These are phyloP conservation scores for Russula vinacea DNA, from an alignment of 768 basidiomycete genomes.

Conservation along the genomic window DNA sequence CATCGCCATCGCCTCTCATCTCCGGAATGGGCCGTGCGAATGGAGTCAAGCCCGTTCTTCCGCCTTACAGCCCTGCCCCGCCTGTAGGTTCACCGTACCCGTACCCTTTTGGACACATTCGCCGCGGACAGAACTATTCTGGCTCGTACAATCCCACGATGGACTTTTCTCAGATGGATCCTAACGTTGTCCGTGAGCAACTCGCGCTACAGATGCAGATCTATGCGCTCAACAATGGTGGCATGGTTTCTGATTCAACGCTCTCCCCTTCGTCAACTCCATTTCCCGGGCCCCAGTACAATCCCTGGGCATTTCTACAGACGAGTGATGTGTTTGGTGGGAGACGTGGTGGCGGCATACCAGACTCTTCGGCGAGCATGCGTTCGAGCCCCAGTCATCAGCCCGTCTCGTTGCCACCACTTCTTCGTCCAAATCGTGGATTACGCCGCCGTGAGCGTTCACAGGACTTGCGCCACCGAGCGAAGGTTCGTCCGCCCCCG, in stretches of 20 bases:
- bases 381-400: constrained; percentile 72
- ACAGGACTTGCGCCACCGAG: constrained; percentile 35
- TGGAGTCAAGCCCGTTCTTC: constrained; percentile 36
- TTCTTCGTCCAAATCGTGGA: constrained; percentile 45
- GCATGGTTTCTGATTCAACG: constrained; percentile 63
- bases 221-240: constrained; percentile 68
- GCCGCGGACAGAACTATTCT: constrained; percentile 43
- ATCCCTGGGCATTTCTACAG: constrained; percentile 72
- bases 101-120: constrained; percentile 71
- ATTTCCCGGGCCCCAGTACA: constrained; percentile 59
- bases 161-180: constrained; percentile 39
- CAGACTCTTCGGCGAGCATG: constrained; percentile 53
- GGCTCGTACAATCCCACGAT: constrained; percentile 38
- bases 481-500: constrained; percentile 60
- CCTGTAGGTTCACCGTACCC: constrained; percentile 76
- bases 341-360: constrained; percentile 33
- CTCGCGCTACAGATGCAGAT: constrained; percentile 75
- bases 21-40: constrained; percentile 47
- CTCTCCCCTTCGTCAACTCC: constrained; percentile 76
- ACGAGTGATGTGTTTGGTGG: constrained; percentile 27
- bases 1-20: constrained; percentile 65
- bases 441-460: constrained; percentile 47
- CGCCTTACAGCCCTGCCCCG: constrained; percentile 51
- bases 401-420: constrained; percentile 54
- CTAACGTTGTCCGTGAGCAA: constrained; percentile 59